Percentiles rank a stretch among this genome's conserved stretches.
Conservation (phyloP, 2,329 filamentous ascomycete genomes). For the Gaeumannomyces tritici region DNA sequence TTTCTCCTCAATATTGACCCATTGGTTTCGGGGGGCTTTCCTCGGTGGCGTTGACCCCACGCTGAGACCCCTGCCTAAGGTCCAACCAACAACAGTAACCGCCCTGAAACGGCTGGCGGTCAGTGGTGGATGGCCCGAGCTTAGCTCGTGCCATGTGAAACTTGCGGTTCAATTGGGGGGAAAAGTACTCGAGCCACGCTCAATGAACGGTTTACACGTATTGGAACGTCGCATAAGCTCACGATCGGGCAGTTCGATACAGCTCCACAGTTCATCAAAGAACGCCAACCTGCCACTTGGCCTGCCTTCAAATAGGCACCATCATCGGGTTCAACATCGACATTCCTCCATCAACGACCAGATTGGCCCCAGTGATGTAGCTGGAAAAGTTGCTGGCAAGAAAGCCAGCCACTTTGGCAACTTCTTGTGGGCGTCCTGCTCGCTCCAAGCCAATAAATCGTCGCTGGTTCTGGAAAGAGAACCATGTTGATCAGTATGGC, state of each 20-base stretch:
- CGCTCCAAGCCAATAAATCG: conserved; percentile 45
- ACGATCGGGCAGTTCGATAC: too few species aligned
- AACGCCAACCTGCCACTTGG: neutral
- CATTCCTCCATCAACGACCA: conserved; percentile 50
- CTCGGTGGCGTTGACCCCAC: neutral
- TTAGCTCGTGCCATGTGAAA: neutral
- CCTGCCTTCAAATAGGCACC: neutral
- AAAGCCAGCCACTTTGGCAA: conserved; percentile 51
- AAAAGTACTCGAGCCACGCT: too few species aligned
- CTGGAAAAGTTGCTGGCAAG: conserved; percentile 52
- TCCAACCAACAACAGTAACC: too few species aligned
- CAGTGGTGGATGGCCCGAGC: neutral
- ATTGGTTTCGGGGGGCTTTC: neutral
- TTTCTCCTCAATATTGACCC: neutral
- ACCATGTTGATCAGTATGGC: neutral
- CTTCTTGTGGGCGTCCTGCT: conserved; percentile 45
- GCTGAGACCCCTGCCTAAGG: neutral
- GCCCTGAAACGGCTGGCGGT: neutral
- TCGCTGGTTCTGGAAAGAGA: conserved; percentile 31
- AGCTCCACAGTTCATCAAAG: neutral
- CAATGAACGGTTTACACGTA: too few species aligned
- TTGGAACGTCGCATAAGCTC: too few species aligned
- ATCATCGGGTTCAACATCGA: neutral
- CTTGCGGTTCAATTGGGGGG: neutral
- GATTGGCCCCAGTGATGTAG: conserved; percentile 52